A percentile compares a stretch with the other conserved stretches of the same genome.
These are phyloP conservation scores for Fagopyrum homotropicum DNA, from an alignment of 148 eudicot species.

Conservation along the genomic window DNA sequence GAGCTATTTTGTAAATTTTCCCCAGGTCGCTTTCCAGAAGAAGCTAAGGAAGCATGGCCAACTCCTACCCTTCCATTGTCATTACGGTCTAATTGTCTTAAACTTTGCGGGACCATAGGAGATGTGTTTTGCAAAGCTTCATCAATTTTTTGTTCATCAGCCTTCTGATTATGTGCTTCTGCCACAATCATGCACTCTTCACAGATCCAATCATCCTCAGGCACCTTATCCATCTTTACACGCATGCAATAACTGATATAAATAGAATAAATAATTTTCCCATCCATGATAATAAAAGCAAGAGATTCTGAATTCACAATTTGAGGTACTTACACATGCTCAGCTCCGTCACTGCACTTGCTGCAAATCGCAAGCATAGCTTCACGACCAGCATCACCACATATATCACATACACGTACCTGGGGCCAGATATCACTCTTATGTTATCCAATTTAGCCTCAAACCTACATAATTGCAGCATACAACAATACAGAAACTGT, in stretches of 20 bases:
- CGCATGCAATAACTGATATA: constrained; percentile 41
- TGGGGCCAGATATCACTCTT: constrained; percentile 12
- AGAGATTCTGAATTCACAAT: neutral
- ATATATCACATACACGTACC: constrained; percentile 44
- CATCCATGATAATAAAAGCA: neutral
- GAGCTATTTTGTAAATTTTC: constrained; percentile 15
- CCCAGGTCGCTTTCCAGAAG: constrained; percentile 23
- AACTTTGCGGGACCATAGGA: constrained; percentile 9
- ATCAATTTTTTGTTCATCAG: constrained; percentile 12
- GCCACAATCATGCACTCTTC: constrained; percentile 31
- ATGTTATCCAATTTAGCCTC: constrained; percentile 7
- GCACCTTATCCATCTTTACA: constrained; percentile 29
- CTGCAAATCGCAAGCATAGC: constrained; percentile 40
- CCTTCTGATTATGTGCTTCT: constrained; percentile 17
- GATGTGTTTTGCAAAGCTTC: constrained; percentile 16
- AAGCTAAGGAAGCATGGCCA: constrained; percentile 17
- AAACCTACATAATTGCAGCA: too few relatives aligned
- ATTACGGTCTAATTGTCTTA: constrained; percentile 1
- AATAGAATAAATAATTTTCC: neutral
- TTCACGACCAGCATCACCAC: constrained; percentile 44
- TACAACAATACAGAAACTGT: neutral
- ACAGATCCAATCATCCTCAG: constrained; percentile 40
- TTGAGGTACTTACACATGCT: constrained; percentile 32
- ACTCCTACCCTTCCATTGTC: constrained; percentile 12
- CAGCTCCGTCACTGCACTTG: constrained; percentile 42